Conservation (phyloP, 2,329 filamentous ascomycete species). For the Penicillium sp. region DNA sequence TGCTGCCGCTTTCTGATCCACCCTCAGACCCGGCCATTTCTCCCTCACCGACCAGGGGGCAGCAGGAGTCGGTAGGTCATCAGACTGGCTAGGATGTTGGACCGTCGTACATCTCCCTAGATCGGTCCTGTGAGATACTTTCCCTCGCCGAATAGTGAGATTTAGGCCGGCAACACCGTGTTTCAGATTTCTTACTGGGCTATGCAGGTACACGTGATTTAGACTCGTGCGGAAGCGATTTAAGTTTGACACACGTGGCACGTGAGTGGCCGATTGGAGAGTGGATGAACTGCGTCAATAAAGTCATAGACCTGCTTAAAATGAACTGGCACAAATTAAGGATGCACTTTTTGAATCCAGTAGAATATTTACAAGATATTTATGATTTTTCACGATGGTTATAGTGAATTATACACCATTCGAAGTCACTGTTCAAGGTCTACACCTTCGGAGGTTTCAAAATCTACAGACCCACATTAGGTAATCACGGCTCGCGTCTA, state of each 20-base stretch:
- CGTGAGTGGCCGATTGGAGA: background rate
- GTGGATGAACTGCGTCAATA: background rate
- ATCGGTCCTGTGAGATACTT: background rate
- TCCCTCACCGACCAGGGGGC: background rate
- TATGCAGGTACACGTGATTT: background rate
- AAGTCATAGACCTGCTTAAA: background rate
- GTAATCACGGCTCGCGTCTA: too few relatives aligned
- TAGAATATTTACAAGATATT: too few relatives aligned
- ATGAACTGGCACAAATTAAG: accelerated
- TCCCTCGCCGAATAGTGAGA: background rate
- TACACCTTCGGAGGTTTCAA: too few relatives aligned
- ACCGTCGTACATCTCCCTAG: background rate
- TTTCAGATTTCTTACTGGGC: background rate
- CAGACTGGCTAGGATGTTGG: background rate
- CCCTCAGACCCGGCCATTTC: background rate
- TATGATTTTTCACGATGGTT: too few relatives aligned
- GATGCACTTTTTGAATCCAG: background rate
- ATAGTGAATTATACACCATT: too few relatives aligned
- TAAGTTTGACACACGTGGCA: background rate
- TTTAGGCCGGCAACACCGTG: background rate
- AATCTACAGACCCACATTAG: too few relatives aligned
- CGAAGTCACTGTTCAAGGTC: too few relatives aligned
- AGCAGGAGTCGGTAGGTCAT: background rate
- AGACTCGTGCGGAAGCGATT: background rate
- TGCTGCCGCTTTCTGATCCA: background rate